A percentile compares a stretch with the other conserved stretches of the same genome.
Evolutionary conservation across 495 filamentous ascomycete genomes (phyloP).

Genomic region (Neurospora sp.): DNA sequence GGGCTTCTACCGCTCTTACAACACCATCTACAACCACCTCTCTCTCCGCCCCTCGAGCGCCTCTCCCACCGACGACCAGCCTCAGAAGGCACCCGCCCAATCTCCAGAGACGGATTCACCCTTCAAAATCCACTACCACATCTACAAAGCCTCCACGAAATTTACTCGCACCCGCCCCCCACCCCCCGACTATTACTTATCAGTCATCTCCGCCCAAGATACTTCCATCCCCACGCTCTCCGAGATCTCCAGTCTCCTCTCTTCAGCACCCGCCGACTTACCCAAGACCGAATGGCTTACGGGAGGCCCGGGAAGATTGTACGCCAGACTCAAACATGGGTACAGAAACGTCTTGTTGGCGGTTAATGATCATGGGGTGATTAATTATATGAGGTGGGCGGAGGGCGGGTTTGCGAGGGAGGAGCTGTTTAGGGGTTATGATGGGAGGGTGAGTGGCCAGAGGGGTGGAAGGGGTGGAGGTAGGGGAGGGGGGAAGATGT

Average conservation of each 20-base stretch:
- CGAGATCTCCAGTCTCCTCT: conserved; percentile 60
- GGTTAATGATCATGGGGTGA: conserved; percentile 79
- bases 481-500: conserved; percentile 26
- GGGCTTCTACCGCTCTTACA: conserved; percentile 72
- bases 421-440: conserved; percentile 48
- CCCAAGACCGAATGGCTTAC: conserved; percentile 35
- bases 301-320: conserved; percentile 35
- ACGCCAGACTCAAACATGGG: conserved; percentile 70
- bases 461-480: conserved; percentile 29
- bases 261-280: conserved; percentile 54
- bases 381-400: conserved; percentile 71
- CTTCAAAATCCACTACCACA: conserved; percentile 61
- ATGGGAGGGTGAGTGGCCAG: conserved; percentile 21
- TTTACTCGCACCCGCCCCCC: conserved; percentile 70
- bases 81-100: conserved; percentile 1
- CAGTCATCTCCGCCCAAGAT: conserved; percentile 65
- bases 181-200: conserved; percentile 67
- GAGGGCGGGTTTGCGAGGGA: conserved; percentile 76
- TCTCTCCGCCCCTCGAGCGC: conserved; percentile 57
- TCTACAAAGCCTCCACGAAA: conserved; percentile 58
- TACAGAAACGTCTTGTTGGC: conserved; percentile 77
- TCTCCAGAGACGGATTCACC: conserved; percentile 28
- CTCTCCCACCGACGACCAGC: conserved; percentile 36
- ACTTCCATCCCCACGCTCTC: conserved; percentile 58
- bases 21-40: conserved; percentile 66